phyloP scores from a whole-genome alignment of 441 rosid genomes.

The Gossypium trilobum region DNA sequence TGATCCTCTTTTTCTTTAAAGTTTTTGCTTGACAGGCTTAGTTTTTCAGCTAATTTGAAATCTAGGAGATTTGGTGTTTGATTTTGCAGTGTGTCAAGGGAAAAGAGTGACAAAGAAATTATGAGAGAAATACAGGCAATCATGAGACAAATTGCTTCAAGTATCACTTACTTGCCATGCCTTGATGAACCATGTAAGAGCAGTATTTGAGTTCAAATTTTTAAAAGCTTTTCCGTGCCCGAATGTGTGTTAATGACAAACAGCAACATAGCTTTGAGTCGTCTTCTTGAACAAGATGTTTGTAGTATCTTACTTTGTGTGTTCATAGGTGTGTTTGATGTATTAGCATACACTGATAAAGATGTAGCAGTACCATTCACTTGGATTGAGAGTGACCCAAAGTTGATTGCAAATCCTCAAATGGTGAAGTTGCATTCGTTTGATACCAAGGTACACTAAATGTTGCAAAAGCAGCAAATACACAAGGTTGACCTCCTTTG shows the following conservation, averaged over 20 bases:
- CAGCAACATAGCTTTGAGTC: not conserved
- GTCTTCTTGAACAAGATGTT: not conserved
- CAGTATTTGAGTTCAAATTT: not conserved
- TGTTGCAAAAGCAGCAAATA: not conserved
- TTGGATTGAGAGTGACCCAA: conserved; percentile 88
- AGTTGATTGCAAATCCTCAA: conserved; percentile 85
- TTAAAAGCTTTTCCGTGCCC: not conserved
- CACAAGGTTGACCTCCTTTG: not conserved
- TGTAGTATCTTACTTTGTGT: not conserved
- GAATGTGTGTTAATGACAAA: not conserved
- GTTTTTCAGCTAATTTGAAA: not conserved
- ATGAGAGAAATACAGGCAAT: conserved; percentile 95
- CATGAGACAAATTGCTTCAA: conserved; percentile 82
- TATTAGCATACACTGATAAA: conserved; percentile 72
- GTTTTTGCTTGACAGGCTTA: not conserved
- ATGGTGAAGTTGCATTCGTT: conserved; percentile 94
- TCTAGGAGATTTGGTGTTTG: not conserved
- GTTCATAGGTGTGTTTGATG: conserved; percentile 73
- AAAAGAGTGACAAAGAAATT: conserved; percentile 85
- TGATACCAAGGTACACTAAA: conserved; percentile 63
- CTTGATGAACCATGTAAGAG: conserved; percentile 75
- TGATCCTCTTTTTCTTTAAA: not conserved
- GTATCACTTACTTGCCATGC: conserved; percentile 85
- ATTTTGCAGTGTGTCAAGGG: conserved; percentile 58
- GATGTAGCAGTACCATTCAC: conserved; percentile 88